Evolutionary conservation across 768 basidiomycete genomes (phyloP).

Genomic region (Lanmaoa rubissima): DNA sequence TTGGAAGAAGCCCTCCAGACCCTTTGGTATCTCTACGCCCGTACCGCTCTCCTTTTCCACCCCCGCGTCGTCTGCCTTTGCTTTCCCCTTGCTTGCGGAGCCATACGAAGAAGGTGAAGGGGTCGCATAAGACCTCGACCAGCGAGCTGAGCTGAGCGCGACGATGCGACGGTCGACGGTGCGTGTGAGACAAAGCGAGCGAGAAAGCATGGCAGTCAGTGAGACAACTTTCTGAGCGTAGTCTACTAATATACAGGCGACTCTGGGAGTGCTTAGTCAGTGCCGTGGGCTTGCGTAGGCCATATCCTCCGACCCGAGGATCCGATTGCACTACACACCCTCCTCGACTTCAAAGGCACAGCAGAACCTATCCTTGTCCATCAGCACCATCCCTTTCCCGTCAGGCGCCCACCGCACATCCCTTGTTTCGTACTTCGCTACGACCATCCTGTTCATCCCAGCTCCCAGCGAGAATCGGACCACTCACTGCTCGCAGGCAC

Average conservation of each 20-base stretch:
- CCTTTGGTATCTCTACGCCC: constrained; percentile 53
- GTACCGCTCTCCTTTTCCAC: constrained; percentile 32
- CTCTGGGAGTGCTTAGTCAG: constrained; percentile 21
- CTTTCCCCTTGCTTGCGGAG: constrained; percentile 31
- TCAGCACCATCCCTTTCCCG: constrained; percentile 72
- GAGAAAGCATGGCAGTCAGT: constrained; percentile 51
- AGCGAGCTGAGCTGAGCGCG: constrained; percentile 30
- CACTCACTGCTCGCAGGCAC: constrained; percentile 75
- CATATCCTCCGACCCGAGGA: background rate
- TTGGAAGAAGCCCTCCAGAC: constrained; percentile 77
- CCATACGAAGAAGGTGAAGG: constrained; percentile 36
- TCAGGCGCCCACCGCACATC: constrained; percentile 83
- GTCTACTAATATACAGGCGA: background rate
- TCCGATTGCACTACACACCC: background rate
- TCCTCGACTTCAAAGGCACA: constrained; percentile 80
- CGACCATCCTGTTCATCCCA: background rate
- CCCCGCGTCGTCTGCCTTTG: constrained; percentile 33
- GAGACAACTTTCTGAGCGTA: background rate
- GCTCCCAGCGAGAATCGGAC: background rate
- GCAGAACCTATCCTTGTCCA: constrained; percentile 81
- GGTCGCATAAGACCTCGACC: constrained; percentile 48
- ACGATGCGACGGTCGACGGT: constrained; percentile 43
- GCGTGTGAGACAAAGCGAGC: constrained; percentile 54
- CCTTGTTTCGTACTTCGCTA: constrained; percentile 69
- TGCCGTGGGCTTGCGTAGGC: background rate